These are phyloP conservation scores for Cyclaneusma minus DNA, from an alignment of 2,329 filamentous ascomycete genomes.

Conservation along the genomic window DNA sequence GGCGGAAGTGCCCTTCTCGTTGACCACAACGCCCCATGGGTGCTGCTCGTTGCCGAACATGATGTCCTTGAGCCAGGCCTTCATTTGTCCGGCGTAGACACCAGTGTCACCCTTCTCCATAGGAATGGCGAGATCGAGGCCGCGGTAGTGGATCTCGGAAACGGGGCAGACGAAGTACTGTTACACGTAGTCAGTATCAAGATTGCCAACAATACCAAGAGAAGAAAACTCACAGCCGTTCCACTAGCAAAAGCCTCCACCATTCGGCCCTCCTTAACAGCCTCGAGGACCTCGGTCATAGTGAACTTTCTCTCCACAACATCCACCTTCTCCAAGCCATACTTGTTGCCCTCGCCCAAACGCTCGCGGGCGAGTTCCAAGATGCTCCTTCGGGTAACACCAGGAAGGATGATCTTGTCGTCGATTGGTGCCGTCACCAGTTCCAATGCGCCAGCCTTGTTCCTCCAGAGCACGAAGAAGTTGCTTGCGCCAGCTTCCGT, in stretches of 20 bases:
- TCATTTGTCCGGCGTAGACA: constrained; percentile 43
- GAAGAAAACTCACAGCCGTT: constrained; percentile 51
- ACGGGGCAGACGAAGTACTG: constrained; percentile 59
- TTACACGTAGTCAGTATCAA: constrained; percentile 5
- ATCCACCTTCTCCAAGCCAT: constrained; percentile 35
- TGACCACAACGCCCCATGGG: constrained; percentile 53
- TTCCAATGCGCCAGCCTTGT: constrained; percentile 45
- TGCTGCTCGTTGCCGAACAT: constrained; percentile 59
- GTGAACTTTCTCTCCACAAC: constrained; percentile 73
- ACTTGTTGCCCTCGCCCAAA: constrained; percentile 25
- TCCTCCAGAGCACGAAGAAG: constrained; percentile 74
- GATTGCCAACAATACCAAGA: neutral
- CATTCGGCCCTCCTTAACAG: constrained; percentile 57
- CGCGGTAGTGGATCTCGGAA: constrained; percentile 51
- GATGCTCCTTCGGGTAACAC: constrained; percentile 71
- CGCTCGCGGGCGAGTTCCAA: constrained; percentile 55
- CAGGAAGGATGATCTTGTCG: constrained; percentile 72
- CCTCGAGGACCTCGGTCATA: constrained; percentile 62
- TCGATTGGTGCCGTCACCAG: constrained; percentile 74
- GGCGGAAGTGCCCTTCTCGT: constrained; percentile 34
- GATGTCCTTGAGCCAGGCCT: constrained; percentile 53
- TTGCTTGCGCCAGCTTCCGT: constrained; percentile 88
- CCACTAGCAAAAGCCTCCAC: constrained; percentile 78
- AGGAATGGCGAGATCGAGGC: constrained; percentile 44
- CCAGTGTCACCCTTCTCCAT: constrained; percentile 39